Evolutionary conservation across 208 protist genomes (phyloP), one percentile per base, ranked within the genome.

Genomic region (Crithidia brevicula): DNA sequence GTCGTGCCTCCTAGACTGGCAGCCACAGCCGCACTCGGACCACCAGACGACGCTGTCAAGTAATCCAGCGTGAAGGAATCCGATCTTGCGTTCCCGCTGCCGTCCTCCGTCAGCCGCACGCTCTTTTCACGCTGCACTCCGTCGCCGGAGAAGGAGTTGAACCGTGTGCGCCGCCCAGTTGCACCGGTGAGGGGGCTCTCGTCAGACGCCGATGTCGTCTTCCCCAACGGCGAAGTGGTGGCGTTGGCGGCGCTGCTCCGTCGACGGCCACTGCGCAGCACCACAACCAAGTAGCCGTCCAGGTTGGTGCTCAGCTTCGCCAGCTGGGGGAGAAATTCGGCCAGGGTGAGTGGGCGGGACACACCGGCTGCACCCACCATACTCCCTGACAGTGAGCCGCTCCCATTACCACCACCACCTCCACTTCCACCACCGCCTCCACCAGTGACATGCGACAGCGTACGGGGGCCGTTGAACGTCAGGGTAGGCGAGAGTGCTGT

Each of bases 231-330:
- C 31, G 46, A 22, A 13, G 30, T 10, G 22, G 63, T 42, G 30
- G 5, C 23, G 23, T 54, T 50, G 47, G 11, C 18, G 8, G 18
- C 47, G 36, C 54, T 22, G 20, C 51, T 20, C 38, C 58, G 9
- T 0, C 62, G 20, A 46, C 53, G 31, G 30, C 30, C 36, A 18
- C 56, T 30, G 8, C 73, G 73, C 59, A 73, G 61, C 28, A 79
- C 50, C 9, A 79, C 38, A 22, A 79, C 23, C 4, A 79, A 27
- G 60, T 73, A 79, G 46, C 66, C 73, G 47, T 79, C 73, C n/a
- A 73, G 9, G 36, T 69, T 72, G 4, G 66, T 70, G 43, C 72
- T 78, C 18, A 67, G 45, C 49, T 67, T 68, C 43, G 66, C 36
- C 43, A 79, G 60, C 47, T 73, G 65, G 25, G 72, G 31, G 4